Evolutionary conservation across 805 yeast genomes (phyloP).

Genomic region (Metschnikowia bowlesiae): DNA sequence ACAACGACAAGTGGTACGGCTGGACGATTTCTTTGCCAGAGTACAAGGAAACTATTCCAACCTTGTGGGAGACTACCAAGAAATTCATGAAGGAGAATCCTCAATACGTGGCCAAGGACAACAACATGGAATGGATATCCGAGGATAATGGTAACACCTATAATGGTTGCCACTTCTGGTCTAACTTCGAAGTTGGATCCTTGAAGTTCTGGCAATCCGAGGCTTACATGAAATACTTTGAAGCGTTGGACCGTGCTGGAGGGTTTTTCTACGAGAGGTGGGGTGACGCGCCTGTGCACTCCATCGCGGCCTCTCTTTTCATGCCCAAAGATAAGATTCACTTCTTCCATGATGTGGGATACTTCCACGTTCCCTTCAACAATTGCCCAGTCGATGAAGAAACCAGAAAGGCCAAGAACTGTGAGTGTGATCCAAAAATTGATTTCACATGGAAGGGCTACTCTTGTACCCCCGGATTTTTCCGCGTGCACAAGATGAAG

Average conservation of each 20-base stretch:
- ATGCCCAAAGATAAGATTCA: conserved; percentile 66
- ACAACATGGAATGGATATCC: conserved; percentile 60
- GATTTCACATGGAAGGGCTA: conserved; percentile 75
- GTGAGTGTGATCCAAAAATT: conserved; percentile 67
- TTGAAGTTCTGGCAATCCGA: conserved; percentile 70
- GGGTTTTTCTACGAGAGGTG: conserved; percentile 86
- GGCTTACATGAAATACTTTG: conserved; percentile 64
- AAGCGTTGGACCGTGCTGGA: conserved; percentile 59
- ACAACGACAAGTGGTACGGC: conserved; percentile 21
- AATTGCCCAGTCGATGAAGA: conserved; percentile 70
- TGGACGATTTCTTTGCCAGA: conserved; percentile 23
- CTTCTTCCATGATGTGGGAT: conserved; percentile 78
- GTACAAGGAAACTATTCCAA: conserved; percentile 19
- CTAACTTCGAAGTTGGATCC: conserved; percentile 79
- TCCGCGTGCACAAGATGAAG: conserved; percentile 46
- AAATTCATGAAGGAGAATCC: conserved; percentile 17
- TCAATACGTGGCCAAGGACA: conserved; percentile 17
- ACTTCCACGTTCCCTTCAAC: conserved; percentile 75
- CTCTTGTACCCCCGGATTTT: conserved; percentile 65
- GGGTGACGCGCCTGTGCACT: conserved; percentile 92
- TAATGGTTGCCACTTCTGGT: conserved; percentile 87
- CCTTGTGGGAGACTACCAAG: conserved; percentile 21
- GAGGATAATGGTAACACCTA: conserved; percentile 67
- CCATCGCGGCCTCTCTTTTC: conserved; percentile 79
- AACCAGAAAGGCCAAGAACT: conserved; percentile 54